phyloP scores from a whole-genome alignment of 768 basidiomycete species.

The Daedaleopsis sinensis region DNA sequence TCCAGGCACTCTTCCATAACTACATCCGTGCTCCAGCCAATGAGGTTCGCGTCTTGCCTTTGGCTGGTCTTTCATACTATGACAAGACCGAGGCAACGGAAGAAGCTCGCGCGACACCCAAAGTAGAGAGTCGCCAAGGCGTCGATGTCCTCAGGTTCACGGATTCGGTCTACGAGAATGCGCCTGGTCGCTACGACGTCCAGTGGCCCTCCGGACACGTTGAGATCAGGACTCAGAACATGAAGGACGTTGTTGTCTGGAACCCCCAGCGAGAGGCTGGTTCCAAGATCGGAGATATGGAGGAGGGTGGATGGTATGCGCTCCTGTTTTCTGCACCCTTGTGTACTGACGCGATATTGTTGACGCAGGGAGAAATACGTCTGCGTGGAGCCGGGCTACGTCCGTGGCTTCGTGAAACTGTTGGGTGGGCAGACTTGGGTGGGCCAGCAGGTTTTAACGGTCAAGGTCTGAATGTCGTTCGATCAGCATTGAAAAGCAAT shows the following conservation, averaged over 20 bases:
- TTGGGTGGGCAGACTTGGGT: constrained; percentile 71
- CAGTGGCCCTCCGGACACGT: constrained; percentile 62
- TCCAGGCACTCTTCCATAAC: constrained; percentile 92
- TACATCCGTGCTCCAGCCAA: constrained; percentile 75
- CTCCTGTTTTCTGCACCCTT: neutral
- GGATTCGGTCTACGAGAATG: constrained; percentile 78
- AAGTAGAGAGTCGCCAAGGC: constrained; percentile 58
- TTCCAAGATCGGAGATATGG: constrained; percentile 85
- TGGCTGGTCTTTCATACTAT: constrained; percentile 66
- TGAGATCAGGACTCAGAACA: constrained; percentile 50
- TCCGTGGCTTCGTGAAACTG: constrained; percentile 68
- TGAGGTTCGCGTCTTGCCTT: constrained; percentile 60
- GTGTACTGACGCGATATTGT: constrained; percentile 5
- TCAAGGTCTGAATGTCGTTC: constrained; percentile 13
- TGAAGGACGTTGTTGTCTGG: constrained; percentile 92
- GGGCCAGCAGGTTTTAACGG: constrained; percentile 71
- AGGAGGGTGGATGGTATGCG: constrained; percentile 79
- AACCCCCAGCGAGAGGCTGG: constrained; percentile 81
- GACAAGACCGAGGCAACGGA: constrained; percentile 78
- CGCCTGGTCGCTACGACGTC: constrained; percentile 55
- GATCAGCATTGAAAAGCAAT: neutral
- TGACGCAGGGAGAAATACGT: constrained; percentile 73
- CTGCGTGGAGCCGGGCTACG: constrained; percentile 91
- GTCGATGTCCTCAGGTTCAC: constrained; percentile 73
- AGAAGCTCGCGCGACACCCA: constrained; percentile 49